phyloP scores from a whole-genome alignment of 1,284 basidiomycete species.

The Pisolithus thermaeus region DNA sequence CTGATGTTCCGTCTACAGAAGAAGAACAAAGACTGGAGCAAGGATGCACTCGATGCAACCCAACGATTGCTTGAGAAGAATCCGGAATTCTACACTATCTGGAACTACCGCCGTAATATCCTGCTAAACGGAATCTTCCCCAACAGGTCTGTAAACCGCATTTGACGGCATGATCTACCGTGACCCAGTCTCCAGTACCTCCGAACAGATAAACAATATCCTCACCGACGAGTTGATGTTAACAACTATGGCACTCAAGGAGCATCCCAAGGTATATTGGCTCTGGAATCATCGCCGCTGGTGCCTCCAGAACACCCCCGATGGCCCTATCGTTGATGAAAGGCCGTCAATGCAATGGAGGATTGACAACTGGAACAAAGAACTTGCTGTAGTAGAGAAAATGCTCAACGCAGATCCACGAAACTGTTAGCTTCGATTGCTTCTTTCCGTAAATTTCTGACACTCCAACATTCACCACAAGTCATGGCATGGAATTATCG shows the following conservation, averaged over 20 bases:
- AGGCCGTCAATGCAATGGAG: conserved; percentile 60
- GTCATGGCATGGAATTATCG: conserved; percentile 93
- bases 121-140: conserved; percentile 70
- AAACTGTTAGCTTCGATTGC: conserved; percentile 67
- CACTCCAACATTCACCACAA: conserved; percentile 25
- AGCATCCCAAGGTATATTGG: conserved; percentile 92
- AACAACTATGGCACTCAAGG: conserved; percentile 74
- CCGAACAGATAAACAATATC: conserved; percentile 56
- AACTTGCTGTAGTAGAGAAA: conserved; percentile 82
- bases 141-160: conserved; percentile 43
- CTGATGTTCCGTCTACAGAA: conserved; percentile 44
- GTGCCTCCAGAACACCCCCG: conserved; percentile 83
- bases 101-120: conserved; percentile 87
- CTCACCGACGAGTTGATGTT: conserved; percentile 73
- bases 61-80: conserved; percentile 75
- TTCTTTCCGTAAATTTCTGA: conserved; percentile 3
- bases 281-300: conserved; percentile 96
- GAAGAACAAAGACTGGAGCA: conserved; percentile 56
- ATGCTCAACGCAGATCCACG: conserved; percentile 85
- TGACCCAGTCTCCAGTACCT: conserved; percentile 39
- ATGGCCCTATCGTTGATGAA: conserved; percentile 47
- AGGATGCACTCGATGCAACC: conserved; percentile 67
- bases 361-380: conserved; percentile 73
- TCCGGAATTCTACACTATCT: conserved; percentile 89
- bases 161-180: background rate